Evolutionary conservation across 1,139 yeast species (phyloP), one percentile per base, ranked within the genome.

Genomic region (Hyphopichia pseudoburtonii): DNA sequence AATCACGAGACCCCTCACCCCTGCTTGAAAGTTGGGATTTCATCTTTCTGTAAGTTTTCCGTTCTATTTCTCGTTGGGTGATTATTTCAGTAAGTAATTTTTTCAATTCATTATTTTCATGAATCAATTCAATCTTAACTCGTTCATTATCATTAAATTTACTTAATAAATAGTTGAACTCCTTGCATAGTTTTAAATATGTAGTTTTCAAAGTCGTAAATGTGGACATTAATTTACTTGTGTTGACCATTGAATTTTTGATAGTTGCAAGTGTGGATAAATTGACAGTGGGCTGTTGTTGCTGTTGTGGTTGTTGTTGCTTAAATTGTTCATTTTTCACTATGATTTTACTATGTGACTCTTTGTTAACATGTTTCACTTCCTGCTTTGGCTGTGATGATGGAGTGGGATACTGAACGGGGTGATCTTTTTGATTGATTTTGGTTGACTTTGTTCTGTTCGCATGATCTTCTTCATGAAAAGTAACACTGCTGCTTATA

Each of bases 131-230:
- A 38, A 64, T 52, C 41, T 64, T 64, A 35, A 62, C 49, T 36
- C 51, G 47, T 46, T 64, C 70, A 41, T 63, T 64, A 36, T 63
- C 67, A 39, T 64, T 63, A 48, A 64, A 64, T 44, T 62, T 62
- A 32, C 52, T 49, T 38, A 64, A 51, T 27, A 64, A 47, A 41
- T 59, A 63, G 42, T 64, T 64, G 52, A 63, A 64, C 38, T 64
- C 70, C 37, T 61, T 63, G 42, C 70, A 64, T 36, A 64, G 52
- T 43, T 64, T 64, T 41, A 64, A 46, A 43, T 64, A 64, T 8
- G 70, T 63, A 3, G 60, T 52, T 36, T 62, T 62, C 35, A 64
- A 54, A 2, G 66, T 56, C 3, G 64, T 56, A 48, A 60, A 64
- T 6, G 64, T 55, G 2, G 64, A 55, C 17, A 57, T 50, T 28